Evolutionary conservation across 148 eudicot genomes (phyloP), one percentile per base, ranked within the genome.

Genomic region (Agrostemma githago): DNA sequence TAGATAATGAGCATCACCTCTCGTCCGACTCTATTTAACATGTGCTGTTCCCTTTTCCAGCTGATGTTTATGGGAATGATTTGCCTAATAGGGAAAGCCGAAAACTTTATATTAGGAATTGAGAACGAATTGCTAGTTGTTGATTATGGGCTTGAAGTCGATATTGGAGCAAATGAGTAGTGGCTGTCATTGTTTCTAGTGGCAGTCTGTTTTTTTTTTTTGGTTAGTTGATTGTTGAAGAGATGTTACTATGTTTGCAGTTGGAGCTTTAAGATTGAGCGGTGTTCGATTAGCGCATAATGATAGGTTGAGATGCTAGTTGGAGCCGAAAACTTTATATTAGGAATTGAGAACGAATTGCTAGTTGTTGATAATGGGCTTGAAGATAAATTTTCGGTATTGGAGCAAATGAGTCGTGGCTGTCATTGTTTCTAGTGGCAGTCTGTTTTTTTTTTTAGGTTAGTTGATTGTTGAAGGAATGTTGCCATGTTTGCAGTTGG

Each of bases 201-300:
- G 6, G 48, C 19, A 39, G 40, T 38, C 41, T 46, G 37, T 26
- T 26, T 26, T 26, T 70, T 42, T 39, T 0, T 15, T 64, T 26
- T 11, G 59, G 14, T 17, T 57, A 17, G 19, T 20, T 38, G 63
- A 62, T 71, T 64, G n/a, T 64, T 65, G 6, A 17, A 19, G 40
- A 71, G 12, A 57, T 72, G 39, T 76, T 48, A 4, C 26, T 39
- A 9, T 59, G n/a, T 34, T 53, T 86, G 86, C 84, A 88, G 96
- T 81, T 76, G 90, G 89, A 75, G 79, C 87, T 76, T 68, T 85
- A 70, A 88, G 86, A 74, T 68, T 83, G 69, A 70, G 82, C 70
- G 85, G 89, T 20, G 26, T 84, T 74, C 89, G 71, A 40, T 77
- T 92, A 58, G 58, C 78, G 73, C 82, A 70, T 69, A 68, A 89